Evolutionary conservation across 352 stramenopile species (phyloP).

Genomic region (Phytopythium litorale): DNA sequence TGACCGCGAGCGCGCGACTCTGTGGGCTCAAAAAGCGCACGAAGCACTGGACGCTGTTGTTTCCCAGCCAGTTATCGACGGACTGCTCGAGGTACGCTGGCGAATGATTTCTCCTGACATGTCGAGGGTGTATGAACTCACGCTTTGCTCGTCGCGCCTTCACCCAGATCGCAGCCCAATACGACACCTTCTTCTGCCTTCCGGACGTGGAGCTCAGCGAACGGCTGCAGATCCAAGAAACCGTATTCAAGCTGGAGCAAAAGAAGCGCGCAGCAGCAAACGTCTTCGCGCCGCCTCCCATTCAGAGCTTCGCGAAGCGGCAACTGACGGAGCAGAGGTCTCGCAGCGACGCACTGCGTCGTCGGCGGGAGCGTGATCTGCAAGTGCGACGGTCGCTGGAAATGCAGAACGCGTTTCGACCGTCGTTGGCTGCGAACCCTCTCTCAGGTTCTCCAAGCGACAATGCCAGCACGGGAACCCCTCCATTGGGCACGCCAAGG

Average conservation of each 20-base stretch:
- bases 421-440: slow-evolving; percentile 8
- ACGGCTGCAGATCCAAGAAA: slow-evolving; percentile 53
- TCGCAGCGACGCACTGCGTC: slow-evolving; percentile 61
- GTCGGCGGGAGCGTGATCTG: slow-evolving; percentile 70
- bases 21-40: slow-evolving; percentile 49
- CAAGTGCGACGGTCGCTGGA: slow-evolving; percentile 68
- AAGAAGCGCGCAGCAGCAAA: slow-evolving; percentile 34
- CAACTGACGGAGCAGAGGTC: slow-evolving; percentile 74
- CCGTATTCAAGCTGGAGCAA: slow-evolving; percentile 68
- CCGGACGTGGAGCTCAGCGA: slow-evolving; percentile 44
- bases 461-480: slow-evolving; percentile 8
- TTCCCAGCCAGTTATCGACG: slow-evolving; percentile 30
- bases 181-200: slow-evolving; percentile 73
- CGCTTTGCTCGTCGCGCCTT: background rate
- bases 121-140: background rate
- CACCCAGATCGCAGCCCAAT: slow-evolving; percentile 49
- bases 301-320: slow-evolving; percentile 83
- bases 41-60: slow-evolving; percentile 40
- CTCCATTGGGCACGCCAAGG: background rate
- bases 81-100: slow-evolving; percentile 37
- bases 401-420: slow-evolving; percentile 25
- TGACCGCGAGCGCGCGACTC: slow-evolving; percentile 44
- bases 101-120: background rate
- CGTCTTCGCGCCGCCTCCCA: slow-evolving; percentile 60
- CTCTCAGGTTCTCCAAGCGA: slow-evolving; percentile 8